These are phyloP conservation scores for Metarhizium rileyi DNA, from an alignment of 2,329 filamentous ascomycete genomes.

Conservation along the genomic window DNA sequence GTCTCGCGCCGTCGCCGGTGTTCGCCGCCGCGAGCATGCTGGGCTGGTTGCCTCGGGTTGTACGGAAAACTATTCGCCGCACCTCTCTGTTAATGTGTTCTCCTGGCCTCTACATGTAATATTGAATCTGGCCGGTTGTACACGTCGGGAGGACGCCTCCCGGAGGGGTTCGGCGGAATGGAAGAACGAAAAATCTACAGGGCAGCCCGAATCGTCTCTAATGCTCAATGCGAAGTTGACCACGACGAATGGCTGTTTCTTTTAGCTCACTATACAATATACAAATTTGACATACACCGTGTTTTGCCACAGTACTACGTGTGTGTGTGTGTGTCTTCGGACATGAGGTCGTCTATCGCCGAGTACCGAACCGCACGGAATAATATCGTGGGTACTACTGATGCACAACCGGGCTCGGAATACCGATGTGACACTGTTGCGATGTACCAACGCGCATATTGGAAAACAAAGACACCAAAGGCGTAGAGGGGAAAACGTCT, in stretches of 20 bases:
- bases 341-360: background rate
- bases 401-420: background rate
- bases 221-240: conserved; percentile 29
- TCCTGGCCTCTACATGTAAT: conserved; percentile 4
- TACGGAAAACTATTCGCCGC: conserved; percentile 4
- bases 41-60: conserved; percentile 19
- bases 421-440: background rate
- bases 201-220: conserved; percentile 20
- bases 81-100: conserved; percentile 4
- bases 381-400: background rate
- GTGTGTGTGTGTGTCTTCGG: background rate
- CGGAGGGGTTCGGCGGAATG: conserved; percentile 6
- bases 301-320: conserved; percentile 10
- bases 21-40: conserved; percentile 16
- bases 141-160: conserved; percentile 2
- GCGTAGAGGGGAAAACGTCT: no score
- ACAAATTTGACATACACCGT: conserved; percentile 28
- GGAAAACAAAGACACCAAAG: no score
- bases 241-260: conserved; percentile 33
- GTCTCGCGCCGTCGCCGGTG: conserved; percentile 17
- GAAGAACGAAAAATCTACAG: background rate
- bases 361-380: background rate
- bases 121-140: conserved; percentile 3
- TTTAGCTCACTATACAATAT: conserved; percentile 24
- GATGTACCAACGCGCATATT: background rate